Conservation (phyloP, 2,329 filamentous ascomycete genomes). For the Magnaporthales sp. region DNA sequence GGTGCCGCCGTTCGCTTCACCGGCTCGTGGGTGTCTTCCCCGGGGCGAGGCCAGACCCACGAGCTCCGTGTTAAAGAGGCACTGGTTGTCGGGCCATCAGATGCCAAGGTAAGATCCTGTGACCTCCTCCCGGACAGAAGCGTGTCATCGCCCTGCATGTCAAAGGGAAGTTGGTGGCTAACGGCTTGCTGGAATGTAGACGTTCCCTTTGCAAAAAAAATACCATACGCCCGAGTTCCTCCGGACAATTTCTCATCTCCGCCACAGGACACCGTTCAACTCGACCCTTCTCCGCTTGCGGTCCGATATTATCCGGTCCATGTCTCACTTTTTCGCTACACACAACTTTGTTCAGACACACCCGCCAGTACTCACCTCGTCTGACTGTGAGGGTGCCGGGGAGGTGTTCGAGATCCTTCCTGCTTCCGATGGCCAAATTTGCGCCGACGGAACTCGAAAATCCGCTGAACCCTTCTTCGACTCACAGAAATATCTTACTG, state of each 20-base stretch:
- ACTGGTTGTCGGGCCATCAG: constrained; percentile 64
- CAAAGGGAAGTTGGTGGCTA: not conserved
- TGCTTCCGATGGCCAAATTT: constrained; percentile 13
- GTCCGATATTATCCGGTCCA: constrained; percentile 65
- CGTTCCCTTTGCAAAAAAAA: constrained; percentile 92
- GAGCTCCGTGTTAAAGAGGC: constrained; percentile 71
- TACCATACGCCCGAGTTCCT: constrained; percentile 87
- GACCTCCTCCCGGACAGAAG: not conserved
- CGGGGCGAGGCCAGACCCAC: constrained; percentile 60
- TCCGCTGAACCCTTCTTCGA: constrained; percentile 61
- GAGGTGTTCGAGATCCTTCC: constrained; percentile 75
- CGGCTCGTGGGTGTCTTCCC: constrained; percentile 68
- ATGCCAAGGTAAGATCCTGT: constrained; percentile 57
- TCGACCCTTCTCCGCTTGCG: constrained; percentile 72
- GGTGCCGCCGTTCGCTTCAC: constrained; percentile 71
- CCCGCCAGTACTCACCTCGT: constrained; percentile 89
- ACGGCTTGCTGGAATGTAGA: constrained; percentile 37
- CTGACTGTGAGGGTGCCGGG: constrained; percentile 92
- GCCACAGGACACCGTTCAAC: constrained; percentile 73
- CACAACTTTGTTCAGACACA: constrained; percentile 75
- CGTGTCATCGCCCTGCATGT: not conserved
- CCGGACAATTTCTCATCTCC: constrained; percentile 79
- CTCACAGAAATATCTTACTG: constrained; percentile 85
- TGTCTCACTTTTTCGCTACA: constrained; percentile 67
- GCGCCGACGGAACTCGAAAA: not conserved